Conservation (phyloP, 768 basidiomycete genomes). For the Chlorophyllum brunneum region DNA sequence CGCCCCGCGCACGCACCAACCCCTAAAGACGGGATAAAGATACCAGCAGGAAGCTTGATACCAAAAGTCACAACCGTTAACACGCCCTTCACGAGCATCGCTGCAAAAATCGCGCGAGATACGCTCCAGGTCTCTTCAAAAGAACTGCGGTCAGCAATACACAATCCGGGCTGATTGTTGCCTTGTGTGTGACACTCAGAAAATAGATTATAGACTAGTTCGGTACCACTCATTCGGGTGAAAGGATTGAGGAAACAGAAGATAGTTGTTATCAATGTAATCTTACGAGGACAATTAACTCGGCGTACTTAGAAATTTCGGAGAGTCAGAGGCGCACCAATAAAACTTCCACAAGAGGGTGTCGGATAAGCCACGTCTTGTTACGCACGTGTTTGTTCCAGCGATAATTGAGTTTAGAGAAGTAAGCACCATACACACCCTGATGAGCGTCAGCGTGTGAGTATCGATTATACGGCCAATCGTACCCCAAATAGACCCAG, state of each 20-base stretch:
- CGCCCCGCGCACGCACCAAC: conserved; percentile 94
- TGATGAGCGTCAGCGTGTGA: conserved; percentile 22
- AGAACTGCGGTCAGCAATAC: conserved; percentile 59
- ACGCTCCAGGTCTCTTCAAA: conserved; percentile 57
- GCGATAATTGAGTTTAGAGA: conserved; percentile 85
- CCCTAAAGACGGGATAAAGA: conserved; percentile 94
- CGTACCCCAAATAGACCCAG: conserved; percentile 88
- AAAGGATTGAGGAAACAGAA: conserved; percentile 87
- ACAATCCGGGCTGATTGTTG: conserved; percentile 62
- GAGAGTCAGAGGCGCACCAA: conserved; percentile 45
- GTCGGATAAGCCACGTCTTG: conserved; percentile 72
- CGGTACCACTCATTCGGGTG: conserved; percentile 91
- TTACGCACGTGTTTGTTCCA: conserved; percentile 85
- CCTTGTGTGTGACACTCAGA: conserved; percentile 68
- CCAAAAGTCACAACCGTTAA: conserved; percentile 91
- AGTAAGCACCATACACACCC: conserved; percentile 93
- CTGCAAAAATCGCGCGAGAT: conserved; percentile 60
- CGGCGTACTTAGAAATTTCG: background rate
- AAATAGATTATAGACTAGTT: conserved; percentile 90
- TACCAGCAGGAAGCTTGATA: conserved; percentile 87
- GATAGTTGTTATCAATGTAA: conserved; percentile 72
- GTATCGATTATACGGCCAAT: conserved; percentile 7
- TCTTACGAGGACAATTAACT: conserved; percentile 35
- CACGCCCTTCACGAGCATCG: conserved; percentile 76
- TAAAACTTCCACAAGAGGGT: conserved; percentile 82